Evolutionary conservation across 345 rosid genomes (phyloP).

Genomic region (Populus deltoides): DNA sequence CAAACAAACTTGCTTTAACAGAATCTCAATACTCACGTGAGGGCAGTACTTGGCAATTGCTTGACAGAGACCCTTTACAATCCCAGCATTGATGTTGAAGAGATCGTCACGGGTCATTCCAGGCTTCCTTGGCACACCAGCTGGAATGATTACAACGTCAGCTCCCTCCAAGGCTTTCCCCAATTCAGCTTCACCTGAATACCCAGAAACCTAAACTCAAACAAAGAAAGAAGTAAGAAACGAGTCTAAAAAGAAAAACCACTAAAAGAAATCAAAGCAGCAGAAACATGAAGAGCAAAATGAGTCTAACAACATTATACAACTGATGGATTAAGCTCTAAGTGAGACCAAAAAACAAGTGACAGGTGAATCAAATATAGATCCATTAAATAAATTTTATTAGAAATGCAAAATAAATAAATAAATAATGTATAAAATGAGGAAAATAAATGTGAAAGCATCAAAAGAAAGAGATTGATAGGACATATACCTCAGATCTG

Average conservation of each 20-base stretch:
- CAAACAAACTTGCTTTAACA: not conserved
- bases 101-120: conserved; percentile 98
- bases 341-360: not conserved
- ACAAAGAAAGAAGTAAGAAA: not conserved
- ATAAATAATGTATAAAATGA: not conserved
- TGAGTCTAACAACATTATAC: not conserved
- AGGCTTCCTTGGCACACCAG: conserved; percentile 90
- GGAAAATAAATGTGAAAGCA: not conserved
- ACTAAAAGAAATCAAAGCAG: not conserved
- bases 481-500: conserved; percentile 52
- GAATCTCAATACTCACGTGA: conserved; percentile 40
- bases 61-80: conserved; percentile 58
- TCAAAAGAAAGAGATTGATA: not conserved
- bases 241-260: not conserved
- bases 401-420: not conserved
- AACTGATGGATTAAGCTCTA: not conserved
- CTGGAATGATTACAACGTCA: conserved; percentile 77
- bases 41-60: conserved; percentile 87
- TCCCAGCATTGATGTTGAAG: conserved; percentile 89
- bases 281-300: not conserved
- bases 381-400: not conserved
- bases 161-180: conserved; percentile 68
- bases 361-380: not conserved
- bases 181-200: conserved; percentile 60
- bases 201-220: conserved; percentile 54